Conservation (phyloP, 1,284 basidiomycete genomes). For the Ustilago curta region DNA sequence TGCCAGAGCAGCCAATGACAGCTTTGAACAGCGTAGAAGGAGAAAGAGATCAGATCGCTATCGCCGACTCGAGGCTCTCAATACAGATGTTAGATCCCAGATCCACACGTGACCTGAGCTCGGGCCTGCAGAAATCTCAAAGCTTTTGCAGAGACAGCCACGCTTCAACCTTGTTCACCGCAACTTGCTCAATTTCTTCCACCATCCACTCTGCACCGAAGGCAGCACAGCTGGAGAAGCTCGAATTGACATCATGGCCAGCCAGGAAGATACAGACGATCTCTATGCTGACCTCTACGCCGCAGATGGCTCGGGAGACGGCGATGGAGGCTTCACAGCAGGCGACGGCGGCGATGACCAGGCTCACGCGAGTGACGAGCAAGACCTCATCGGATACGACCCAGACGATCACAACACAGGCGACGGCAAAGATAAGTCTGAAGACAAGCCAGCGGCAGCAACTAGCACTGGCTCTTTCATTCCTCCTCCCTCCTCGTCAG, state of each 20-base stretch:
- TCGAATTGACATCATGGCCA: conserved; percentile 33
- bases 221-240: background rate
- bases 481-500: conserved; percentile 29
- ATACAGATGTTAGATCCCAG: conserved; percentile 7
- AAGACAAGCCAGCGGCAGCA: conserved; percentile 13
- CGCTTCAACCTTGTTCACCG: background rate
- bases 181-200: background rate
- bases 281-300: conserved; percentile 64
- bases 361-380: conserved; percentile 28
- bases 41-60: no score
- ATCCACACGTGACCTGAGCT: conserved; percentile 28
- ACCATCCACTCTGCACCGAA: no score
- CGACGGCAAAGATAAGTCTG: conserved; percentile 2
- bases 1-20: background rate
- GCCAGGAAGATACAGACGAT: conserved; percentile 57
- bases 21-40: background rate
- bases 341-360: conserved; percentile 18
- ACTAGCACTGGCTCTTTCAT: conserved; percentile 32
- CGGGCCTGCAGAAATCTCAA: conserved; percentile 18
- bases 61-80: background rate
- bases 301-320: conserved; percentile 31
- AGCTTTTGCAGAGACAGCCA: background rate
- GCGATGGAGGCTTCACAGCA: conserved; percentile 40
- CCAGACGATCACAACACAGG: conserved; percentile 19
- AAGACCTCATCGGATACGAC: conserved; percentile 47